phyloP scores from a whole-genome alignment of 208 protist genomes.

The Entamoeba histolytica region DNA sequence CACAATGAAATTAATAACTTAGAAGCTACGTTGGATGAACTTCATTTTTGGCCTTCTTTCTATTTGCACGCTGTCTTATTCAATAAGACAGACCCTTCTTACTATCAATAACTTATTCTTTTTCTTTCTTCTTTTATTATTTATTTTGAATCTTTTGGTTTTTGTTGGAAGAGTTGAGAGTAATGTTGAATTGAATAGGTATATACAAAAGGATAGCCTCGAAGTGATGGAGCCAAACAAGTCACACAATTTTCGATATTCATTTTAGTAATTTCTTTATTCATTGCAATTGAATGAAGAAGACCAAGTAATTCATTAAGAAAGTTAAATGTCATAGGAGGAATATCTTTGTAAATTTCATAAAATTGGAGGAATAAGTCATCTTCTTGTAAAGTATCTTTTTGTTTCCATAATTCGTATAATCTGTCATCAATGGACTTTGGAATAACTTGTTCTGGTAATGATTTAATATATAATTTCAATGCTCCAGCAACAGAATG shows the following conservation, averaged over 20 bases:
- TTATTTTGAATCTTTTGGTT: no score
- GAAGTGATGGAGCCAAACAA: neutral
- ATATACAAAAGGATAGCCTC: neutral
- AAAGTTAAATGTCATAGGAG: neutral
- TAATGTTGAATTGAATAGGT: neutral
- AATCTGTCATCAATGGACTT: neutral
- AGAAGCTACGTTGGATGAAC: no score
- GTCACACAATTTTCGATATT: neutral
- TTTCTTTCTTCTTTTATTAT: no score
- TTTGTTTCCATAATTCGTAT: neutral
- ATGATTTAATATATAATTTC: neutral
- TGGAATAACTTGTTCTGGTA: neutral
- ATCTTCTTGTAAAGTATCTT: neutral
- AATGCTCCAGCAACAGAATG: neutral
- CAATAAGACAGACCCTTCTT: no score
- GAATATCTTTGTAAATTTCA: neutral
- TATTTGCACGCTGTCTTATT: no score
- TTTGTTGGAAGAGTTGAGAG: neutral
- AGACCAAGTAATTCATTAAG: neutral
- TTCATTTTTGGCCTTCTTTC: no score
- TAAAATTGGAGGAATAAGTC: neutral
- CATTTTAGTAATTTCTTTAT: neutral
- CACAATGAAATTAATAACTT: no score
- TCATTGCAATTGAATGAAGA: neutral
- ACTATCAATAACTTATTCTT: no score